Evolutionary conservation across 1,139 yeast species (phyloP).

Genomic region (Suhomyces taliae): DNA sequence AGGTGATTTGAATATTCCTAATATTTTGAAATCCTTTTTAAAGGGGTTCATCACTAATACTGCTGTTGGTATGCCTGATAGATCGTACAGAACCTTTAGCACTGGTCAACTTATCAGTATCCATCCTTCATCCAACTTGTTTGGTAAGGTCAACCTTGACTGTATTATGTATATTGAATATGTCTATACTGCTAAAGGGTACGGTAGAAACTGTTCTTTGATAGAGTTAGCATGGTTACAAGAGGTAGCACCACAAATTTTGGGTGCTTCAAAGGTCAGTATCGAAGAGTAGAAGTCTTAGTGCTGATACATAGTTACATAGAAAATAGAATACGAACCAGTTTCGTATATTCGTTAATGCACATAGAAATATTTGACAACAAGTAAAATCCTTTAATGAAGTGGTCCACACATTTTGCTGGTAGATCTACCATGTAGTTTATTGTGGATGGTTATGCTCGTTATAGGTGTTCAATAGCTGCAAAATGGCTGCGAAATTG

Average conservation of each 20-base stretch:
- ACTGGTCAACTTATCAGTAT: conserved; percentile 80
- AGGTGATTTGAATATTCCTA: conserved; percentile 48
- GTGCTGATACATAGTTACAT: no score
- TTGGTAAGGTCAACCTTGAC: conserved; percentile 73
- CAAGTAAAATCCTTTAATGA: no score
- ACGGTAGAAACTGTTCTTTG: conserved; percentile 86
- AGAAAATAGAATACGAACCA: no score
- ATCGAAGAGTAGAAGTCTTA: conserved; percentile 19
- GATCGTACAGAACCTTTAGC: conserved; percentile 82
- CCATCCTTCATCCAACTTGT: conserved; percentile 89
- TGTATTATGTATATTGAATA: conserved; percentile 94
- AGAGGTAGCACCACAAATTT: conserved; percentile 72
- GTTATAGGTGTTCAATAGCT: no score
- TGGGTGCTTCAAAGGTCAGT: conserved; percentile 44
- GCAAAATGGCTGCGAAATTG: no score
- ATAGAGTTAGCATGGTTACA: conserved; percentile 85
- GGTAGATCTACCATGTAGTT: no score
- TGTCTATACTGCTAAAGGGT: conserved; percentile 89
- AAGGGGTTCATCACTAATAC: conserved; percentile 82
- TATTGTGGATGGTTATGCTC: no score
- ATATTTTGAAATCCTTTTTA: conserved; percentile 72
- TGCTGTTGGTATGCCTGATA: conserved; percentile 93
- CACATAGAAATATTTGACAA: no score
- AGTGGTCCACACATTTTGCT: no score
- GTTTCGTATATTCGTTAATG: no score